Base-by-base conservation (phyloP, 169 alveolate species). In the Babesia sp. region DNA sequence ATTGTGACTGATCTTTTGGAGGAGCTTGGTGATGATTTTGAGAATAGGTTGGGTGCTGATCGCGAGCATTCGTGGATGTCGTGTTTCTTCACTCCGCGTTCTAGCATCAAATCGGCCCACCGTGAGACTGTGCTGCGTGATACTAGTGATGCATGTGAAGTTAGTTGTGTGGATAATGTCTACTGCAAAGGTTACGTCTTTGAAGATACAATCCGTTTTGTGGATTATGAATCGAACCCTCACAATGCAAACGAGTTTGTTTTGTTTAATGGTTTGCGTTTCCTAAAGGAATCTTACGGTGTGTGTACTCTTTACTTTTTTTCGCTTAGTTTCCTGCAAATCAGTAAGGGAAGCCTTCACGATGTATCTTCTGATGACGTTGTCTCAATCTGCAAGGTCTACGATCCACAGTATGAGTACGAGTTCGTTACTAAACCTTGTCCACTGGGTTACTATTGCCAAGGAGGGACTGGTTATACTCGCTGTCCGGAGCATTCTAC, bases 401-500 rank as follows among this genome's bases (percentile, higher is more conserved):
- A 12, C 29, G 68, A 26, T 24, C 14, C 28, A 5, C 22, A 22
- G 3, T 28, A 11, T 26, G 60, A 66, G 5, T 26, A 31, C 57
- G 72, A 68, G 58, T 80, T 71, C 51, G 59, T 28, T 57, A 57
- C 78, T 20, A 57, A 70, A 14, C 74, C 54, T 44, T 89, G 93
- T 54, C 91, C 91, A 55, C 42, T 68, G 24, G 84, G 83, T 29
- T 64, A 85, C 68, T 85, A 81, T 59, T 89, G 93, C 50, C 26
- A 37, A 12, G 53, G 56, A 44, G 42, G 64, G 37, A 53, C 81
- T 16, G 76, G 53, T 18, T 63, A 46, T 24, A 72, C 41, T 1
- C 77, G 60, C 26, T 89, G 93, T n/a, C 93, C 91, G n/a, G 45
- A 39, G 20, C 71, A 82, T 77, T 89, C 93, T 22, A 73, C 78